Conservation (phyloP, 2,329 filamentous ascomycete species). For the Hymenoscyphus infarciens region DNA sequence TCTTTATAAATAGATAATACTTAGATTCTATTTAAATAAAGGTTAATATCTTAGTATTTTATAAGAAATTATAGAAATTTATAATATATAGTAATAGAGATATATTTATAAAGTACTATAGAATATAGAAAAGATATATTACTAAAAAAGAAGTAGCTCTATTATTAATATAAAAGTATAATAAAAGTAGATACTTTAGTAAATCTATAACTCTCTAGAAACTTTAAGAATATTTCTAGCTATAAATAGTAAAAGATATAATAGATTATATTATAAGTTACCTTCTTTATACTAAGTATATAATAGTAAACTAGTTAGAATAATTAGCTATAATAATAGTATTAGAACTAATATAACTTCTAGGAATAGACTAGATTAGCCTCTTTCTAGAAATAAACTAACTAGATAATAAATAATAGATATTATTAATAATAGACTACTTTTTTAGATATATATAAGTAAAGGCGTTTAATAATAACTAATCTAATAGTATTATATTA, state of each 20-base stretch:
- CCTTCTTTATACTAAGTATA: background rate
- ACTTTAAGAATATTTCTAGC: background rate
- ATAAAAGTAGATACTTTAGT: background rate
- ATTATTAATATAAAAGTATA: no score
- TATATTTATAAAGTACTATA: no score
- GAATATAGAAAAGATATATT: no score
- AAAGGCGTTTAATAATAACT: background rate
- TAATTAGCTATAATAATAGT: background rate
- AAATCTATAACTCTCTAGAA: background rate
- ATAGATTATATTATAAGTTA: no score
- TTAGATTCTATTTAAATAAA: no score
- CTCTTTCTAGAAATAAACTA: background rate
- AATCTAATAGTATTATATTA: background rate
- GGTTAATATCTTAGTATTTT: no score
- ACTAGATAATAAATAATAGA: no score
- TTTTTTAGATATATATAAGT: background rate
- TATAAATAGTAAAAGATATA: no score
- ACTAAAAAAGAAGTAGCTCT: background rate
- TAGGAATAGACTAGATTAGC: background rate
- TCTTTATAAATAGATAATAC: no score
- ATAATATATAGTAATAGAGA: no score
- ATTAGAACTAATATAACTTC: background rate
- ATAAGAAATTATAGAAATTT: no score
- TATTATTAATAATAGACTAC: background rate
- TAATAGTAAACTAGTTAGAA: background rate